Evolutionary conservation across 768 basidiomycete genomes (phyloP).

Genomic region (Jaapia argillacea): DNA sequence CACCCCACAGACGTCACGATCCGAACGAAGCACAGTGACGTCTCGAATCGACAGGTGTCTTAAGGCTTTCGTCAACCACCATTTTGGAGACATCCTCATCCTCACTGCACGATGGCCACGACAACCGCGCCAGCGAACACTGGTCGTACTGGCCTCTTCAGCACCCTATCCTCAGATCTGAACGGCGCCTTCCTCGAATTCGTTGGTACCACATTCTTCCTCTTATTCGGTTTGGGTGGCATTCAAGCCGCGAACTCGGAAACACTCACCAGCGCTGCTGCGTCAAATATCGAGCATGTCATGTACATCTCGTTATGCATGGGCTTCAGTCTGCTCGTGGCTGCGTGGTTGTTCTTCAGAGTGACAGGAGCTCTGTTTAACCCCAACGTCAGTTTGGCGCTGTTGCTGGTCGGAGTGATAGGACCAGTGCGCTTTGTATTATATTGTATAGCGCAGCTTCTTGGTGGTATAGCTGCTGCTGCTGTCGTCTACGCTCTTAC

Average conservation of each 20-base stretch:
- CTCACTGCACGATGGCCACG: too few species aligned
- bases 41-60: too few species aligned
- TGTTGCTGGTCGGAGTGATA: slow-evolving; percentile 46
- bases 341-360: slow-evolving; percentile 61
- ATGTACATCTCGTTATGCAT: slow-evolving; percentile 51
- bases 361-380: slow-evolving; percentile 59
- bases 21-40: too few species aligned
- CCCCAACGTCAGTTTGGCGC: slow-evolving; percentile 49
- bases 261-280: slow-evolving; percentile 9
- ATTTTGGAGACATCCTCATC: too few species aligned
- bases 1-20: too few species aligned
- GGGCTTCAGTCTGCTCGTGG: slow-evolving; percentile 52
- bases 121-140: too few species aligned
- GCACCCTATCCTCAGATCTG: slow-evolving; percentile 19
- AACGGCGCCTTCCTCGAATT: slow-evolving; percentile 47
- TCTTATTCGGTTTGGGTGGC: slow-evolving; percentile 56
- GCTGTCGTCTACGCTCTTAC: slow-evolving; percentile 45
- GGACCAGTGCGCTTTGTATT: slow-evolving; percentile 45
- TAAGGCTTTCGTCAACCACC: too few species aligned
- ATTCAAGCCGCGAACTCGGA: slow-evolving; percentile 44
- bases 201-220: slow-evolving; percentile 49
- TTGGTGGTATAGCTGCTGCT: slow-evolving; percentile 49
- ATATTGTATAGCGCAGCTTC: slow-evolving; percentile 51
- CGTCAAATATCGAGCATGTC: slow-evolving; percentile 24
- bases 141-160: not conserved